Conservation (phyloP, 1,284 basidiomycete species). For the Blastosporella zonata region DNA sequence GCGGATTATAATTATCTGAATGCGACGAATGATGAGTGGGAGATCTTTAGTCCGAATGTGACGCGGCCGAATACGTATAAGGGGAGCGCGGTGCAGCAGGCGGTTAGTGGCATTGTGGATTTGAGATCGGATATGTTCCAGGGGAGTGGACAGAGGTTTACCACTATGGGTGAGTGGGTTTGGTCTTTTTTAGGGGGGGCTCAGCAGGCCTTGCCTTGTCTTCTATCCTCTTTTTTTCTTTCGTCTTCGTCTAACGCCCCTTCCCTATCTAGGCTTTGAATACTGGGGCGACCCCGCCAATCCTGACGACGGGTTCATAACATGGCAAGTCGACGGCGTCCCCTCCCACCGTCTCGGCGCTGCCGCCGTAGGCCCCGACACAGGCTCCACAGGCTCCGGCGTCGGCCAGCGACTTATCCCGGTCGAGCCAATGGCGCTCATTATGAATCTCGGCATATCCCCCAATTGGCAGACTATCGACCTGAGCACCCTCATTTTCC, state of each 20-base stretch:
- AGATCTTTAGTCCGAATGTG: constrained; percentile 44
- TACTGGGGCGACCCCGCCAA: constrained; percentile 60
- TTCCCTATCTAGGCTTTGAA: constrained; percentile 52
- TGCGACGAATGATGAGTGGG: constrained; percentile 41
- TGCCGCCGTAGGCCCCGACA: constrained; percentile 53
- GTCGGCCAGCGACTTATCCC: constrained; percentile 66
- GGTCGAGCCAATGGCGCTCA: constrained; percentile 71
- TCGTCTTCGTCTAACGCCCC: not conserved
- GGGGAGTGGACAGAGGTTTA: constrained; percentile 45
- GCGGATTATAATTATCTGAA: constrained; percentile 51
- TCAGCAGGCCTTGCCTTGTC: not conserved
- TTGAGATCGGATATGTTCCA: constrained; percentile 56
- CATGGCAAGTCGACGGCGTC: constrained; percentile 60
- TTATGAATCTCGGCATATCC: constrained; percentile 66
- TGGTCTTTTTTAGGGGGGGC: too few relatives aligned
- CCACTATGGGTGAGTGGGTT: constrained; percentile 39
- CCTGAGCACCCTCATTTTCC: constrained; percentile 55
- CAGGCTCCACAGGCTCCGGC: constrained; percentile 24
- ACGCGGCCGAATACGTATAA: constrained; percentile 61
- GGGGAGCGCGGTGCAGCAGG: constrained; percentile 53
- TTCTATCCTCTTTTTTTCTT: not conserved
- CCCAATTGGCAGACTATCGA: constrained; percentile 48
- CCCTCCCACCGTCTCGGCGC: constrained; percentile 54
- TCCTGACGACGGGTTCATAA: constrained; percentile 55
- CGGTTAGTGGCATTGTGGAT: constrained; percentile 48